These are phyloP conservation scores for Acephala macrosclerotiorum DNA, from an alignment of 2,329 filamentous ascomycete genomes.

Conservation along the genomic window DNA sequence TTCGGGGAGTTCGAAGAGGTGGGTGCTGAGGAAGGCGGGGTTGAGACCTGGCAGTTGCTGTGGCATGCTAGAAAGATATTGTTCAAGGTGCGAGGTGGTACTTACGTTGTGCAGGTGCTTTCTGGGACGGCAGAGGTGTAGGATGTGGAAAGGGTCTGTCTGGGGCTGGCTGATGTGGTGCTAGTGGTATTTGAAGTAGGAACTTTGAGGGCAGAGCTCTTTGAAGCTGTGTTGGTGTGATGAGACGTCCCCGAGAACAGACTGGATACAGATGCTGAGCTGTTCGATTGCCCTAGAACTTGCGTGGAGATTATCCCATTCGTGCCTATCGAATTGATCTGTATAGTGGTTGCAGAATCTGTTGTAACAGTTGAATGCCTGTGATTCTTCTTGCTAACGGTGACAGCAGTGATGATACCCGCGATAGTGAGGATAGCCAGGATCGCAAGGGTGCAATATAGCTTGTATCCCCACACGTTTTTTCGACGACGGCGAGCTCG, in stretches of 20 bases:
- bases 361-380: neutral
- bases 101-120: conserved; percentile 2
- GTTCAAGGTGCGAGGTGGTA: too few relatives aligned
- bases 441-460: neutral
- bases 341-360: neutral
- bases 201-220: neutral
- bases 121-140: neutral
- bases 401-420: neutral
- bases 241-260: neutral
- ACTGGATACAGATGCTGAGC: neutral
- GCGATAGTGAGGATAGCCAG: neutral
- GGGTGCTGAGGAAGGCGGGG: too few relatives aligned
- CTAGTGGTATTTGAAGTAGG: neutral
- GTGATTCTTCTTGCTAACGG: neutral
- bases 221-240: neutral
- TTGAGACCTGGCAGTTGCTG: too few relatives aligned
- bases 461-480: neutral
- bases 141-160: neutral
- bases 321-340: neutral
- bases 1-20: too few relatives aligned
- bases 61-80: too few relatives aligned
- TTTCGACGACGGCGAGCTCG: neutral
- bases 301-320: too few relatives aligned
- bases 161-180: neutral
- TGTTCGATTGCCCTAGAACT: neutral